Conservation (phyloP, 768 basidiomycete genomes). For the Daedaleopsis sinensis region DNA sequence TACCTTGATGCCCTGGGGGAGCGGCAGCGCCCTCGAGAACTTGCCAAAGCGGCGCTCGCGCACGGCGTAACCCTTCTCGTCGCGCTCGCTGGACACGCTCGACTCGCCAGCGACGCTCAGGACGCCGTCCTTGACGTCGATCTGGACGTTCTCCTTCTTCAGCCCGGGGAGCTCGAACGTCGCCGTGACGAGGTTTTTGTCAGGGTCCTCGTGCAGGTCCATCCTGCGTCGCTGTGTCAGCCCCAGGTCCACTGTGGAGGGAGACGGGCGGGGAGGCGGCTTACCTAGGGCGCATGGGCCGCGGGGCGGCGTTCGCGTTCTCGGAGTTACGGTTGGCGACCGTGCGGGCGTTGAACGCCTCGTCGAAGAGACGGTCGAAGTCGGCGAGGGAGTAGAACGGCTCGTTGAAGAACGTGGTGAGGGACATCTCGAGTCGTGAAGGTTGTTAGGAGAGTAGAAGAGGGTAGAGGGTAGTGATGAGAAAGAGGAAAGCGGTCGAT, state of each 20-base stretch:
- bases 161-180: constrained; percentile 60
- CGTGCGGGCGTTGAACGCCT: constrained; percentile 32
- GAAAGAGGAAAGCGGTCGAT: constrained; percentile 18
- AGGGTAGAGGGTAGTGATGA: background rate
- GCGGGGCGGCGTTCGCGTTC: constrained; percentile 7
- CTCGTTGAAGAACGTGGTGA: constrained; percentile 44
- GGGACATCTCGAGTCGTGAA: constrained; percentile 32
- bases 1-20: constrained; percentile 54
- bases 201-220: constrained; percentile 49
- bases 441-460: constrained; percentile 11
- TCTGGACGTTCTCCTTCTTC: constrained; percentile 48
- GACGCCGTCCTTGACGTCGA: constrained; percentile 49
- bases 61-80: constrained; percentile 43
- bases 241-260: background rate
- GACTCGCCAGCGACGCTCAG: constrained; percentile 52
- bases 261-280: background rate
- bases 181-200: constrained; percentile 47
- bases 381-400: constrained; percentile 43
- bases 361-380: constrained; percentile 48
- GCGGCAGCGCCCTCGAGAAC: constrained; percentile 49
- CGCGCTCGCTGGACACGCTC: constrained; percentile 32
- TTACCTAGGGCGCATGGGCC: constrained; percentile 21
- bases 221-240: constrained; percentile 31
- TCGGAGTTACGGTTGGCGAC: background rate
- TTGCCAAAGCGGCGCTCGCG: constrained; percentile 51